phyloP scores from a whole-genome alignment of 176 grass and related monocot genomes.

The Chloris gayana region DNA sequence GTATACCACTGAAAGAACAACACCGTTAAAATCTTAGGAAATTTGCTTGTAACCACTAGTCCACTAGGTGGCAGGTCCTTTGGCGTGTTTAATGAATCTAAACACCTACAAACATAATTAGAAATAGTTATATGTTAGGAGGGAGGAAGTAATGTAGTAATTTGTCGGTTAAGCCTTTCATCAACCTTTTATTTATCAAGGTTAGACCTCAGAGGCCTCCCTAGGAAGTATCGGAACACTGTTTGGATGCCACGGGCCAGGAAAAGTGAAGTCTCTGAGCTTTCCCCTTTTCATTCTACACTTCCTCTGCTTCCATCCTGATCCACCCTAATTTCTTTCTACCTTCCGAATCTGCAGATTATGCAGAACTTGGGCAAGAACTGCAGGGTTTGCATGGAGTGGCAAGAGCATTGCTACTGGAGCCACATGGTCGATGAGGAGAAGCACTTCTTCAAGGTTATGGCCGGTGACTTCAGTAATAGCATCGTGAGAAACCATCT shows the following conservation, averaged over 20 bases:
- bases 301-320: not conserved
- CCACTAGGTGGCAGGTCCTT: too few species aligned
- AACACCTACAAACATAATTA: too few species aligned
- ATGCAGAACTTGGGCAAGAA: slow-evolving; percentile 31
- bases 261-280: slow-evolving; percentile 19
- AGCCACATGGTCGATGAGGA: slow-evolving; percentile 49
- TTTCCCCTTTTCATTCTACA: not conserved
- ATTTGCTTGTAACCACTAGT: too few species aligned
- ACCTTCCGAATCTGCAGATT: not conserved
- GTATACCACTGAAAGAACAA: too few species aligned
- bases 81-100: too few species aligned
- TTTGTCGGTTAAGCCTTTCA: too few species aligned
- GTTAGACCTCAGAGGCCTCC: not conserved
- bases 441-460: slow-evolving; percentile 51
- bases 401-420: slow-evolving; percentile 57
- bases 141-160: too few species aligned
- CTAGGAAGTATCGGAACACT: not conserved
- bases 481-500: slow-evolving; percentile 32
- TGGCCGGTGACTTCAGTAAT: slow-evolving; percentile 45
- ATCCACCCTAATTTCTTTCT: not conserved
- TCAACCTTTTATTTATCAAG: not conserved
- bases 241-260: not conserved
- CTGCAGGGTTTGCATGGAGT: slow-evolving; percentile 33
- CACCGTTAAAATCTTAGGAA: too few species aligned
- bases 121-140: too few species aligned